Percentiles rank a stretch among this genome's conserved stretches.
These are phyloP conservation scores for Amphicarpaea edgeworthii DNA, from an alignment of 306 rosid genomes.

Conservation along the genomic window DNA sequence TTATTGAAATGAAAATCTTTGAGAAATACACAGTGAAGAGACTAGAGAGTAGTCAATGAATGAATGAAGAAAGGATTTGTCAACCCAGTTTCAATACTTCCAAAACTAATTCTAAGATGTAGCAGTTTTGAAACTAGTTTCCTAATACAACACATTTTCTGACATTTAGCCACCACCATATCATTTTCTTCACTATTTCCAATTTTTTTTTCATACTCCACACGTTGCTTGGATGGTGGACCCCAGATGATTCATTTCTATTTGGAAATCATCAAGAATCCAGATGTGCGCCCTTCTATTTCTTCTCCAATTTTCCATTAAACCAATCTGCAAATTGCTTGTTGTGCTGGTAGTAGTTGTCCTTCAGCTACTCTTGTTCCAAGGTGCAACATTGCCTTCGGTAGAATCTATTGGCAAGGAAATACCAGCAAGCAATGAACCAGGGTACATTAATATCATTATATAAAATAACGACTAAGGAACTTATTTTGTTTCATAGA, in stretches of 20 bases:
- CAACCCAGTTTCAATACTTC: neutral
- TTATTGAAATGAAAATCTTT: slow-evolving; percentile 8
- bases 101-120: neutral
- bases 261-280: slow-evolving; percentile 16
- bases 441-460: neutral
- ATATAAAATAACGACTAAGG: neutral
- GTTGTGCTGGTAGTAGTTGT: neutral
- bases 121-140: slow-evolving; percentile 4
- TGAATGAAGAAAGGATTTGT: neutral
- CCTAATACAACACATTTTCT: neutral
- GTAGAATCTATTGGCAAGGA: slow-evolving; percentile 17
- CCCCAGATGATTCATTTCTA: neutral
- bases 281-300: neutral
- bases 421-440: slow-evolving; percentile 7
- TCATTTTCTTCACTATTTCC: neutral
- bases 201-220: neutral
- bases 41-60: too few species aligned
- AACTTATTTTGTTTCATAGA: neutral
- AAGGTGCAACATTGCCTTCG: neutral
- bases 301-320: neutral
- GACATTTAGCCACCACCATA: neutral
- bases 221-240: slow-evolving; percentile 3
- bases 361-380: slow-evolving; percentile 2
- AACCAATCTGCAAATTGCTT: slow-evolving; percentile 24
- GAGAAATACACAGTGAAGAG: neutral